Evolutionary conservation across 345 rosid species (phyloP).

Genomic region (Psidium friedrichsthalianum): DNA sequence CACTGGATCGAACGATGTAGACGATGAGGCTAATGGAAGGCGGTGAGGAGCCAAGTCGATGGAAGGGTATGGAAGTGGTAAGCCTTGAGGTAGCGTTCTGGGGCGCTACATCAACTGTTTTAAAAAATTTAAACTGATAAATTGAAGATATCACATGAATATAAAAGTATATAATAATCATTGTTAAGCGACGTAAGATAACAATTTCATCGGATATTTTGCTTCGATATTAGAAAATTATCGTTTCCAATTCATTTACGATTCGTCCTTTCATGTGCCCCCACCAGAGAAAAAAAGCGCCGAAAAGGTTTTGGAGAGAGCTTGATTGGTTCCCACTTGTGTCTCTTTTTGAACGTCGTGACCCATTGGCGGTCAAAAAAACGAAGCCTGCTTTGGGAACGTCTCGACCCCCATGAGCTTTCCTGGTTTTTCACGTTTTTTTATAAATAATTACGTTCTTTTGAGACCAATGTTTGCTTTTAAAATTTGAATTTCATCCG

Average conservation of each 20-base stretch:
- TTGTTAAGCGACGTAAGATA: too few relatives aligned
- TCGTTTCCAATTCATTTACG: neutral
- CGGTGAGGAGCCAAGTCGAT: too few relatives aligned
- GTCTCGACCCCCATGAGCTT: neutral
- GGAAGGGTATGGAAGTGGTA: too few relatives aligned
- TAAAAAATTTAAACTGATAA: too few relatives aligned
- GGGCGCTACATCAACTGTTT: too few relatives aligned
- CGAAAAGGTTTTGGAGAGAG: neutral
- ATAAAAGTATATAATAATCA: too few relatives aligned
- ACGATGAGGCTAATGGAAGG: too few relatives aligned
- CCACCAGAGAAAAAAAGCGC: neutral
- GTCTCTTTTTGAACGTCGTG: neutral
- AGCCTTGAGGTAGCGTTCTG: too few relatives aligned
- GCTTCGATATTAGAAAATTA: neutral
- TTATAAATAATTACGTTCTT: neutral
- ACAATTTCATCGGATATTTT: neutral
- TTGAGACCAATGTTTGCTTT: rapidly evolving
- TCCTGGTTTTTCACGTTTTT: neutral
- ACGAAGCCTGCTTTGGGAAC: neutral
- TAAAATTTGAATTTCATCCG: neutral
- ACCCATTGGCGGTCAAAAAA: neutral
- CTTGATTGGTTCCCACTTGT: neutral
- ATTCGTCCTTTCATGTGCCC: neutral
- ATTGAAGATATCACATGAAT: too few relatives aligned
- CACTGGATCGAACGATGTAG: too few relatives aligned